phyloP scores from a whole-genome alignment of 1,284 basidiomycete species.

The Athelia sp. region DNA sequence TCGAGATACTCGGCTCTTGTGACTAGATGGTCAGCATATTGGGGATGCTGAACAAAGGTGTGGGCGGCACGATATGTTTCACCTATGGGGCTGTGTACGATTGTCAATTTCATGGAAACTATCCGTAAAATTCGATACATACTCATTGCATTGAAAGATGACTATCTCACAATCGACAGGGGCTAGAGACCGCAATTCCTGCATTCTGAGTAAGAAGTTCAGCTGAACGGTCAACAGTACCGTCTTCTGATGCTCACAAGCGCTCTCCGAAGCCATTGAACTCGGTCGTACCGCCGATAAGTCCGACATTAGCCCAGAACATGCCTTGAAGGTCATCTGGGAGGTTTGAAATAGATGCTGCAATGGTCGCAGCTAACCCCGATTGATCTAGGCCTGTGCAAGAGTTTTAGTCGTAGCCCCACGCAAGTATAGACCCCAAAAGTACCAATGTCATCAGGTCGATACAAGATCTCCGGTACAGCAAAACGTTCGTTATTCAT shows the following conservation, averaged over 20 bases:
- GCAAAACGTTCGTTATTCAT: constrained; percentile 90
- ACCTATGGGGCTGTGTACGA: constrained; percentile 55
- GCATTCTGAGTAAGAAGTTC: constrained; percentile 32
- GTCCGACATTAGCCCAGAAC: constrained; percentile 91
- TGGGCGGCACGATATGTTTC: constrained; percentile 70
- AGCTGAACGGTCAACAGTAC: constrained; percentile 5
- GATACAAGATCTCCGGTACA: constrained; percentile 86
- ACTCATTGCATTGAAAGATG: constrained; percentile 73
- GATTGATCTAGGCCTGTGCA: constrained; percentile 72
- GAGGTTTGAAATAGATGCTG: constrained; percentile 67
- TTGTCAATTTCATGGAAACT: constrained; percentile 4
- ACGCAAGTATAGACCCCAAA: constrained; percentile 18
- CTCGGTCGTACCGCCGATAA: constrained; percentile 81
- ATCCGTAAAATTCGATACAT: constrained; percentile 24
- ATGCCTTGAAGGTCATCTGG: constrained; percentile 80
- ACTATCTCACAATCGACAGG: constrained; percentile 72
- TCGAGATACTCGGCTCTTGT: constrained; percentile 82
- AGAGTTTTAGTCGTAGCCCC: constrained; percentile 1
- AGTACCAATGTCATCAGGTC: constrained; percentile 84
- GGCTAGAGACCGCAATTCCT: constrained; percentile 74
- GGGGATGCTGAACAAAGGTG: constrained; percentile 49
- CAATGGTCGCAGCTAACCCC: constrained; percentile 74
- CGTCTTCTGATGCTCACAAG: constrained; percentile 46
- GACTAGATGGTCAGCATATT: constrained; percentile 50
- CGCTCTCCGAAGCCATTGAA: constrained; percentile 72